These are phyloP conservation scores for Amaranthus tricolor DNA, from an alignment of 179 eudicot species.

Conservation along the genomic window DNA sequence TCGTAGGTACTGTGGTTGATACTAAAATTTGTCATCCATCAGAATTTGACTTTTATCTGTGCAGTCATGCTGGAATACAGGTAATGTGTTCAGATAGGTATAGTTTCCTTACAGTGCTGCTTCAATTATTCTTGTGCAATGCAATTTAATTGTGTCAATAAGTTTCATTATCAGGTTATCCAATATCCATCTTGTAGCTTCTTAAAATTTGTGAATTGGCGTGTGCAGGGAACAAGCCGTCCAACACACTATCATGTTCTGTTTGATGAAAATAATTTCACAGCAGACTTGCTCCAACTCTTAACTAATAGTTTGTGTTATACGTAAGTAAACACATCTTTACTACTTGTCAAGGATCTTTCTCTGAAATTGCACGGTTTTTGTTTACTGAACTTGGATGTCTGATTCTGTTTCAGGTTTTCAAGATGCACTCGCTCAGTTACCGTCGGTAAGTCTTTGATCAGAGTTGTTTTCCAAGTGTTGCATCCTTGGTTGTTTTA, in stretches of 20 bases:
- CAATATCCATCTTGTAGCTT: not conserved
- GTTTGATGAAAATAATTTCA: conserved; percentile 76
- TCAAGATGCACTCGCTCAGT: conserved; percentile 50
- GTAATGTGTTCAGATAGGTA: conserved; percentile 7
- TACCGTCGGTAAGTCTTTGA: conserved; percentile 31
- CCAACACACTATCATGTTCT: conserved; percentile 90
- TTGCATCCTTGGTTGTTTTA: no score
- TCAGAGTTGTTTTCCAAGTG: not conserved
- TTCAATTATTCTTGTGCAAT: not conserved
- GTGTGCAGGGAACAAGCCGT: conserved; percentile 70
- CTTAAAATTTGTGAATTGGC: not conserved
- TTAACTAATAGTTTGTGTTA: conserved; percentile 78
- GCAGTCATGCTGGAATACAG: conserved; percentile 44
- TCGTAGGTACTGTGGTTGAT: conserved; percentile 59
- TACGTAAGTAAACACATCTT: conserved; percentile 36
- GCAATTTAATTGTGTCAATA: not conserved
- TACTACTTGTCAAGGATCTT: not conserved
- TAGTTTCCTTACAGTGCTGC: not conserved
- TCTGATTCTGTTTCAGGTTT: conserved; percentile 20
- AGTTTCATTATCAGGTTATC: no score
- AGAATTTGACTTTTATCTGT: conserved; percentile 34
- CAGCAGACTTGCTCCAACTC: conserved; percentile 74
- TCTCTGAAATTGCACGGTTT: not conserved
- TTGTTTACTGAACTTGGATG: not conserved
- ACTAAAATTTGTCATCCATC: conserved; percentile 36